phyloP scores from a whole-genome alignment of 2,329 filamentous ascomycete genomes.

The Alternaria conjuncta region DNA sequence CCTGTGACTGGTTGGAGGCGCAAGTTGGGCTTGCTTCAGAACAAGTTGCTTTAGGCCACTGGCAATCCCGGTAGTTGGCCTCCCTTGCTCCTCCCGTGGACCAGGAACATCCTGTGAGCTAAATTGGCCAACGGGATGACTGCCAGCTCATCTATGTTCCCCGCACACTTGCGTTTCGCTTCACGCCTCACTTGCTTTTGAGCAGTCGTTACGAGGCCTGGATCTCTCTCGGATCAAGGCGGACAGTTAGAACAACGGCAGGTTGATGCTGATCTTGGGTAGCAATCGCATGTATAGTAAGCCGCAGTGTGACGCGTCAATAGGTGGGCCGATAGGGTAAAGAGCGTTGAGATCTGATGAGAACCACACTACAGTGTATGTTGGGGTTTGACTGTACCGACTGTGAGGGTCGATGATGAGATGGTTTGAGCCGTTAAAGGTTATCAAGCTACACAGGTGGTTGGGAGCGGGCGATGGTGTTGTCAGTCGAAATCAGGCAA shows the following conservation, averaged over 20 bases:
- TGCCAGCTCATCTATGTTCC: constrained; percentile 9
- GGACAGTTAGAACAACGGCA: constrained; percentile 1
- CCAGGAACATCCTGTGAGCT: constrained; percentile 8
- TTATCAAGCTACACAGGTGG: neutral
- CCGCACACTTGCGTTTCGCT: constrained; percentile 13
- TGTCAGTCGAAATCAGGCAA: constrained; percentile 1
- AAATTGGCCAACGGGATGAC: neutral
- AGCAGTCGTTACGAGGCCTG: neutral
- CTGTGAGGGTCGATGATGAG: neutral
- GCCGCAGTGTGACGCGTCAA: constrained; percentile 9
- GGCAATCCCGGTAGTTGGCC: neutral
- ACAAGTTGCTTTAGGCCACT: neutral
- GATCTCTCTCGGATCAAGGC: constrained; percentile 4
- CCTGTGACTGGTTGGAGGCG: constrained; percentile 2
- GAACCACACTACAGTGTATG: neutral
- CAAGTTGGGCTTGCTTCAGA: constrained; percentile 1
- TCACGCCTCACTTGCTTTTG: constrained; percentile 8
- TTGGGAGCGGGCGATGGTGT: neutral
- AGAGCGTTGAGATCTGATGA: neutral
- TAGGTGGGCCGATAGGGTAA: constrained; percentile 10
- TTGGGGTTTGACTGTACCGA: constrained; percentile 1
- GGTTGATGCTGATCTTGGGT: constrained; percentile 7
- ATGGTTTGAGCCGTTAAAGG: neutral
- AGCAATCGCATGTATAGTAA: neutral
- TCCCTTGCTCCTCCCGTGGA: neutral